Percentiles rank a stretch among this genome's conserved stretches.
Conservation (phyloP, 345 rosid genomes). For the Pistacia integerrima region DNA sequence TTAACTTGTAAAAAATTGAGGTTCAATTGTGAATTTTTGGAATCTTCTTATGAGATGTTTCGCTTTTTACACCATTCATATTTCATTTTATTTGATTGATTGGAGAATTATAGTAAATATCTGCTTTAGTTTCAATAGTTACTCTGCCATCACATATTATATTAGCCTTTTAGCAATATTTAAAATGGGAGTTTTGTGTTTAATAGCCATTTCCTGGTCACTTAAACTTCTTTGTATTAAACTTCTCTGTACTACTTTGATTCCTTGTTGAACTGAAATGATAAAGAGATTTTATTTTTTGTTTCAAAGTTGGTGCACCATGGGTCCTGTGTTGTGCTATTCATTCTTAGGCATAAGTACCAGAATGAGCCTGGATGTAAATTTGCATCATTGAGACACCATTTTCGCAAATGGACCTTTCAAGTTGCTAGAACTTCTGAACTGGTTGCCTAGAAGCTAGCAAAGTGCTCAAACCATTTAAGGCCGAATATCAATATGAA, state of each 20-base stretch:
- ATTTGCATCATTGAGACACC: not conserved
- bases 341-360: not conserved
- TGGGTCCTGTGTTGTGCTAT: not conserved
- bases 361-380: slow-evolving; percentile 1
- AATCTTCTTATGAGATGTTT: slow-evolving; percentile 16
- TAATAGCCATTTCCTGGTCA: not conserved
- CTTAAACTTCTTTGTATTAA: not conserved
- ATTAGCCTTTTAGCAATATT: not conserved
- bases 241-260: not conserved
- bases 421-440: not conserved
- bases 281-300: no score
- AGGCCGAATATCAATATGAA: no score
- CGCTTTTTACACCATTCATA: slow-evolving; percentile 1
- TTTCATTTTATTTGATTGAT: slow-evolving; percentile 13
- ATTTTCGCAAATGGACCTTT: not conserved
- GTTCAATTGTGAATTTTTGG: slow-evolving; percentile 20
- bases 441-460: no score
- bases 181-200: not conserved
- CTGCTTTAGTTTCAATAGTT: slow-evolving; percentile 13
- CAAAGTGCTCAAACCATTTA: no score
- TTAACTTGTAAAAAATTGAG: slow-evolving; percentile 20
- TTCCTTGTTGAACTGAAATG: not conserved
- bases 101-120: slow-evolving; percentile 12
- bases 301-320: no score
- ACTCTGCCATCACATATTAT: not conserved